Percentiles rank a stretch among this genome's conserved stretches.
phyloP scores from a whole-genome alignment of 2,329 filamentous ascomycete species.

The Verticillium alfalfae region DNA sequence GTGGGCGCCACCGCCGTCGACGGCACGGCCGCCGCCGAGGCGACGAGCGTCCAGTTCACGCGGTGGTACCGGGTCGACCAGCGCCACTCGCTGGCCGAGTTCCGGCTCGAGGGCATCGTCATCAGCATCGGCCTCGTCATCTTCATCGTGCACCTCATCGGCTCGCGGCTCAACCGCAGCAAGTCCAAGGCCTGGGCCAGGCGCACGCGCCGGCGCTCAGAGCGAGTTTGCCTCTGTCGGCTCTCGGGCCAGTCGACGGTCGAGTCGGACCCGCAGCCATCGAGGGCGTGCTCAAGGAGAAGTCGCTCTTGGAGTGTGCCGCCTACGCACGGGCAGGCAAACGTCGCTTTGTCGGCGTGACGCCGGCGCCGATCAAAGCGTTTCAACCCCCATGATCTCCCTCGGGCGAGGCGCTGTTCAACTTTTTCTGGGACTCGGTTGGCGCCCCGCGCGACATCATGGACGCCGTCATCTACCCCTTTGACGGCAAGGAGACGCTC shows the following conservation, averaged over 20 bases:
- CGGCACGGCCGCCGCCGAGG: conserved; percentile 36
- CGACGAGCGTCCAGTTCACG: conserved; percentile 63
- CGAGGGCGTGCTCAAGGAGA: conserved; percentile 67
- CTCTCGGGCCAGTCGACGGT: conserved; percentile 51
- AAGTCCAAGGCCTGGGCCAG: conserved; percentile 76
- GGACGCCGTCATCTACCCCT: conserved; percentile 77
- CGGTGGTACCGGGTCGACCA: conserved; percentile 98
- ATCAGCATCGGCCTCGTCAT: conserved; percentile 69
- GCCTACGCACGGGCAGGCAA: conserved; percentile 86
- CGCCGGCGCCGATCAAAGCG: conserved; percentile 76
- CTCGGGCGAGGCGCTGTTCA: conserved; percentile 59
- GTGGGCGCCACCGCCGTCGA: conserved; percentile 40
- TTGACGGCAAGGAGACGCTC: conserved; percentile 84
- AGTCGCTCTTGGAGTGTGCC: conserved; percentile 77
- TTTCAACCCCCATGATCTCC: conserved; percentile 69
- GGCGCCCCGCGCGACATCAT: conserved; percentile 63
- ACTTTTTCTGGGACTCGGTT: conserved; percentile 77
- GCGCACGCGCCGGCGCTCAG: conserved; percentile 66
- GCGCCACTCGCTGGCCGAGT: conserved; percentile 77
- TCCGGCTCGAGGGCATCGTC: conserved; percentile 81
- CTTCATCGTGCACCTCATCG: conserved; percentile 74
- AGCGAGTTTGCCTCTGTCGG: conserved; percentile 86
- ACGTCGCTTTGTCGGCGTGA: conserved; percentile 84
- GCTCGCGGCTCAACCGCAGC: conserved; percentile 70
- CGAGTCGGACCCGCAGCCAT: conserved; percentile 35